These are phyloP conservation scores for Aspergillus coremiiformis DNA, from an alignment of 495 filamentous ascomycete genomes.

Conservation along the genomic window DNA sequence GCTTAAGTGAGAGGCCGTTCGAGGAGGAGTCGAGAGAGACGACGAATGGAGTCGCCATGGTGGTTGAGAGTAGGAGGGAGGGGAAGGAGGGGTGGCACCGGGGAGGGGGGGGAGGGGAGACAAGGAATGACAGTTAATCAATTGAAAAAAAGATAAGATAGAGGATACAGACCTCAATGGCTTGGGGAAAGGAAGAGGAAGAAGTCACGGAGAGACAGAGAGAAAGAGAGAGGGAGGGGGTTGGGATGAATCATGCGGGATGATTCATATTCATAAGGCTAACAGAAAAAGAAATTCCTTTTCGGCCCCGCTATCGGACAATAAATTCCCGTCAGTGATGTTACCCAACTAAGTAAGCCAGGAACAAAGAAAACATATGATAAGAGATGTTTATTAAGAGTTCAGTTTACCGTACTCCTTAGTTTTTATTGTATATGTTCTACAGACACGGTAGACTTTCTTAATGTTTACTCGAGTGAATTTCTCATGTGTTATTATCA, in stretches of 20 bases:
- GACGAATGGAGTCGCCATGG: conserved; percentile 46
- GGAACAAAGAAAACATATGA: neutral
- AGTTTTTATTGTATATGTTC: too few species aligned
- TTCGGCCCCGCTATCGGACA: neutral
- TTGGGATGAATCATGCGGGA: neutral
- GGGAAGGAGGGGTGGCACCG: neutral
- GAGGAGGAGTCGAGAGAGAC: conserved; percentile 40
- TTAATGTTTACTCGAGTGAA: too few species aligned
- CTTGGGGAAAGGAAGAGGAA: neutral
- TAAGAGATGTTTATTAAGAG: too few species aligned
- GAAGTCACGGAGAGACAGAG: neutral
- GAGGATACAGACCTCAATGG: too few species aligned
- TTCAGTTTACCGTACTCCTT: too few species aligned
- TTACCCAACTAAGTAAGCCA: neutral
- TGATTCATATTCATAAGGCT: conserved; percentile 3
- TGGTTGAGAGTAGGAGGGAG: conserved; percentile 5
- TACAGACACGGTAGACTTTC: too few species aligned
- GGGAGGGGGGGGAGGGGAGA: neutral
- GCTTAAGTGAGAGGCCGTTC: conserved; percentile 53
- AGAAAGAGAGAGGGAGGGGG: neutral
- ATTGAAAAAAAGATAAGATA: too few species aligned
- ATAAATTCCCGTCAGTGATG: neutral
- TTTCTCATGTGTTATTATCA: too few species aligned
- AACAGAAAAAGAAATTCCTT: neutral
- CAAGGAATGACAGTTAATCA: neutral